These are phyloP conservation scores for Yamadazyma friedrichii DNA, from an alignment of 1,139 yeast species.

Conservation along the genomic window DNA sequence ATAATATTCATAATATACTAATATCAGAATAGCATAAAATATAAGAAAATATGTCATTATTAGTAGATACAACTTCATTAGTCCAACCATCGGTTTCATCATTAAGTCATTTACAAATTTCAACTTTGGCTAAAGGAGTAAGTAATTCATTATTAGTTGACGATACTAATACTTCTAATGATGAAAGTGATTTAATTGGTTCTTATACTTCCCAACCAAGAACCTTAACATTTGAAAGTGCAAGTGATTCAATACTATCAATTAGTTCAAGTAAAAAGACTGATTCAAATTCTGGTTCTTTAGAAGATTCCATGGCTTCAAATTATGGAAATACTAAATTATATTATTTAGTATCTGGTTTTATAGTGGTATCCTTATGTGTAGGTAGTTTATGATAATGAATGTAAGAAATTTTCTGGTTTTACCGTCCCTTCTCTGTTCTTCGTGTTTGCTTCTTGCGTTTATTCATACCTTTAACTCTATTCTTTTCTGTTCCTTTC, in stretches of 20 bases:
- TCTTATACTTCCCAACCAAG: constrained; percentile 12
- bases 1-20: background rate
- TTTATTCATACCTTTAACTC: too few relatives aligned
- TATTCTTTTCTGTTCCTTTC: too few relatives aligned
- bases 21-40: background rate
- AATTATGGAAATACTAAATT: constrained; percentile 6
- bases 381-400: constrained; percentile 8
- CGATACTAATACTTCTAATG: constrained; percentile 4
- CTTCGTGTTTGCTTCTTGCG: too few relatives aligned
- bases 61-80: constrained; percentile 9
- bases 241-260: constrained; percentile 16
- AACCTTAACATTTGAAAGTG: constrained; percentile 14
- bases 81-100: constrained; percentile 8
- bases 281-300: constrained; percentile 6
- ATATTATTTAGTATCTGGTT: constrained; percentile 4
- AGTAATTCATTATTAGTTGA: constrained; percentile 12
- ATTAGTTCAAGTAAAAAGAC: background rate
- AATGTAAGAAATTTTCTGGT: background rate
- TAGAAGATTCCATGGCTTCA: constrained; percentile 2
- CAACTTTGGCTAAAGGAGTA: constrained; percentile 1
- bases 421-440: too few relatives aligned
- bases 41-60: constrained; percentile 6
- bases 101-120: constrained; percentile 3
- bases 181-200: constrained; percentile 9
- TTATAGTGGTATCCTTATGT: constrained; percentile 6